Evolutionary conservation across 2,329 filamentous ascomycete genomes (phyloP).

Genomic region (Xylariaceae sp.): DNA sequence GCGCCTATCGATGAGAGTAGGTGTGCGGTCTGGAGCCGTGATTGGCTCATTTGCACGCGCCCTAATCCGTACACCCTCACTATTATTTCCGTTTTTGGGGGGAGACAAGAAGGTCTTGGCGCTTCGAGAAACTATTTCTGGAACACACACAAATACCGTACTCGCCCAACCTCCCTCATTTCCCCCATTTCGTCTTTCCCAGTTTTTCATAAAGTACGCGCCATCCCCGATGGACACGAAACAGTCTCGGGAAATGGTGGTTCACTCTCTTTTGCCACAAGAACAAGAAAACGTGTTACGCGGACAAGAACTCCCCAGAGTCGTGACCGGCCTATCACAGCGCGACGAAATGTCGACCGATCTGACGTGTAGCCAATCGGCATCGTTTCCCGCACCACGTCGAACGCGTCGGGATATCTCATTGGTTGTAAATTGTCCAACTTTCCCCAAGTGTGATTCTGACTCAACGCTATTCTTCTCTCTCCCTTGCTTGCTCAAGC

Average conservation of each 20-base stretch:
- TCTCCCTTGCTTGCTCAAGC: not conserved
- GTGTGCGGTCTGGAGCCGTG: slow-evolving; percentile 2
- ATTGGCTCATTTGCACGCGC: slow-evolving; percentile 13
- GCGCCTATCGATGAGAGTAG: slow-evolving; percentile 10
- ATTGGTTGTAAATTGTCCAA: slow-evolving; percentile 9
- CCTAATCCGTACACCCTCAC: not conserved
- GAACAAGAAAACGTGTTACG: too few species aligned
- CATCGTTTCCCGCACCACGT: slow-evolving; percentile 16
- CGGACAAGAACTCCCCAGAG: too few species aligned
- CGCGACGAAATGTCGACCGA: slow-evolving; percentile 8
- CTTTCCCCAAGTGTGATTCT: not conserved
- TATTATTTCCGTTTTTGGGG: not conserved
- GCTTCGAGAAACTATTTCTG: too few species aligned
- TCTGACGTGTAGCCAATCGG: slow-evolving; percentile 15
- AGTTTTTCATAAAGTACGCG: not conserved
- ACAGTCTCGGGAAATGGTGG: too few species aligned
- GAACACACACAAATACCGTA: too few species aligned
- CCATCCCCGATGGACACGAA: not conserved
- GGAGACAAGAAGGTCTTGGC: not conserved
- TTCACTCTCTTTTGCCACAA: too few species aligned
- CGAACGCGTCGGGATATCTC: slow-evolving; percentile 8
- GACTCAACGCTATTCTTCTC: not conserved
- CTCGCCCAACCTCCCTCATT: not conserved
- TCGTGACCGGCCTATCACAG: not conserved
- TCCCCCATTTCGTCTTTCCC: too few species aligned